Evolutionary conservation across 495 filamentous ascomycete species (phyloP), one percentile per base, ranked within the genome.

Genomic region (Daldinia concentrica): DNA sequence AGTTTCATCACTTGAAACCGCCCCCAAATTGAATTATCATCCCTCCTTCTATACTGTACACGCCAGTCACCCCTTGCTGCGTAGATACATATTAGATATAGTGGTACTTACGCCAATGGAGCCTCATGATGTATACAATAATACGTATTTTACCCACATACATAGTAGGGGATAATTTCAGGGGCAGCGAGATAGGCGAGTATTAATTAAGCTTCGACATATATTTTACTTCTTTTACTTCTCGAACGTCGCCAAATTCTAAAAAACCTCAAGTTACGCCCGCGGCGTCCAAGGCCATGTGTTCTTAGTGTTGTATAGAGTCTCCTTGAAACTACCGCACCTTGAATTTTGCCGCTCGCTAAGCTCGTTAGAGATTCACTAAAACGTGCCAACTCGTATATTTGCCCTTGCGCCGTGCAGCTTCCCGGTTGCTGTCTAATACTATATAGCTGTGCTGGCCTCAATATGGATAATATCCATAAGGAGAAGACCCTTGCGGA

Each of bases 381-480:
- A 71, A 48, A 54, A 30, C 43, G 52, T 58, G 32, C 19, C 19
- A 30, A 32, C 37, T 54, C 34, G 63, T 65, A 65, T 58, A 54
- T 43, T 34, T 39, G 29, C 39, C 39, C 56, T 66, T 66, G 62
- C 51, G 50, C 51, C 62, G 57, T 62, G 30, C 41, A 52, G 57
- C 22, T 62, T 64, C 29, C 29, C 63, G 68, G 51, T 43, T 71
- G 32, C 57, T 54, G 19, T 58, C 36, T 17, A n/a, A 57, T 45
- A 57, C 30, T 43, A 45, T 43, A 43, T 1, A 5, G 7, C 36
- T 30, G 3, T 43, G 22, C 24, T 8, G 19, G 32, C 29, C 66
- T 66, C 62, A 48, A 73, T 73, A 62, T 73, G 71, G 71, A 73
- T 73, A 73, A 73, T 73, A 66, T 73, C 58, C 52, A 34, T 69